Evolutionary conservation across 2,329 filamentous ascomycete species (phyloP).

Genomic region (Penicillium palitans): DNA sequence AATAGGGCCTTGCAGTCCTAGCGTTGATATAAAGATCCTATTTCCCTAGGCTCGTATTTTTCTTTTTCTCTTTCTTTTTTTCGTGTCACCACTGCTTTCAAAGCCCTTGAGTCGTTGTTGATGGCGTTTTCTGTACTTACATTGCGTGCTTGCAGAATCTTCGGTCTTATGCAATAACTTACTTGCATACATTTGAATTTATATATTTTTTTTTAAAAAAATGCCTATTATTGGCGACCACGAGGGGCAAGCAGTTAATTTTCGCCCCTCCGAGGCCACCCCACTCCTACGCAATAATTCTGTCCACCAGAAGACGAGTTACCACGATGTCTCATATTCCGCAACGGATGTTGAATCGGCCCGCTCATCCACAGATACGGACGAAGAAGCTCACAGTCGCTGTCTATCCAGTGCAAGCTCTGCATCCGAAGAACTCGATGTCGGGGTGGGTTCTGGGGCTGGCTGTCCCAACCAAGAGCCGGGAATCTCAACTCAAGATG

Average conservation of each 20-base stretch:
- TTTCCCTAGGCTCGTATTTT: not conserved
- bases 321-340: constrained; percentile 5
- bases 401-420: constrained; percentile 30
- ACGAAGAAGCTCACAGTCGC: constrained; percentile 23
- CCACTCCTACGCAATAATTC: constrained; percentile 12
- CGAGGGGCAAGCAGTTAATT: not conserved
- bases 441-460: constrained; percentile 24
- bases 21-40: not conserved
- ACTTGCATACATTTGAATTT: not conserved
- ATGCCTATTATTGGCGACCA: not conserved
- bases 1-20: not conserved
- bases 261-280: constrained; percentile 19
- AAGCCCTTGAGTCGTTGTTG: not conserved
- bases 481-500: constrained; percentile 9
- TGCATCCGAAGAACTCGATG: constrained; percentile 28
- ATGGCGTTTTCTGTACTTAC: not conserved
- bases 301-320: constrained; percentile 8
- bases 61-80: too few relatives aligned
- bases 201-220: not conserved
- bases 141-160: constrained; percentile 3
- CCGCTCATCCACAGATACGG: constrained; percentile 3
- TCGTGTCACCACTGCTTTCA: not conserved
- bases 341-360: constrained; percentile 11
- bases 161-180: not conserved
- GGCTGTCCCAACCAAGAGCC: constrained; percentile 10